phyloP scores from a whole-genome alignment of 495 filamentous ascomycete species.

The Aspergillus sparsus region DNA sequence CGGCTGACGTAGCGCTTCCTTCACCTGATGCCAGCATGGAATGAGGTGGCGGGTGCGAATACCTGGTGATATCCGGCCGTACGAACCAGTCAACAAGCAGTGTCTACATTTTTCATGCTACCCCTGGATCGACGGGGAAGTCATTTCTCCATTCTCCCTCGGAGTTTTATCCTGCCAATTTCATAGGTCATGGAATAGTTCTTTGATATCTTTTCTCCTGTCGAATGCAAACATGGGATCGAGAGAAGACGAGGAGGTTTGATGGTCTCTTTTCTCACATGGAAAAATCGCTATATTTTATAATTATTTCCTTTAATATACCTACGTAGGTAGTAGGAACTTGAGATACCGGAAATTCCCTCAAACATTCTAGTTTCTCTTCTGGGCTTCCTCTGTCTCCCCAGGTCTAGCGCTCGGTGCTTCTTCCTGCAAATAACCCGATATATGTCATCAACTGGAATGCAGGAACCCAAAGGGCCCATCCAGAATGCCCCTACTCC shows the following conservation, averaged over 20 bases:
- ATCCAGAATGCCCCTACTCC: constrained; percentile 18
- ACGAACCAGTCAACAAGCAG: neutral
- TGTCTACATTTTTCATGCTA: neutral
- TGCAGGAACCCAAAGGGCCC: constrained; percentile 19
- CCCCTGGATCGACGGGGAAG: neutral
- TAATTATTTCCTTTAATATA: neutral
- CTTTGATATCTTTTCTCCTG: neutral
- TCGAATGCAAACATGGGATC: neutral
- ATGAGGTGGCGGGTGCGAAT: constrained; percentile 1
- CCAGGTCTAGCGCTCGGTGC: neutral
- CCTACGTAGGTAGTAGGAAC: too few relatives aligned
- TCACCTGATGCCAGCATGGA: neutral
- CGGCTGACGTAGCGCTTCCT: constrained; percentile 1
- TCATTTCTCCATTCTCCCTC: neutral
- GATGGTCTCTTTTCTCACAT: too few relatives aligned
- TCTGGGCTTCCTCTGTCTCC: neutral
- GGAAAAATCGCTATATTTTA: neutral
- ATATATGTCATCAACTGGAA: constrained; percentile 18
- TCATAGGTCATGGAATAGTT: neutral
- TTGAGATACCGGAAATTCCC: neutral
- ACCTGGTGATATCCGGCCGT: neutral
- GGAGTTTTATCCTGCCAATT: neutral
- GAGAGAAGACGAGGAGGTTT: neutral
- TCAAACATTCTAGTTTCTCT: neutral
- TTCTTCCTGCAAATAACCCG: constrained; percentile 14